Conservation (phyloP, 2,329 filamentous ascomycete genomes). For the Neofusicoccum kwambonambiense region DNA sequence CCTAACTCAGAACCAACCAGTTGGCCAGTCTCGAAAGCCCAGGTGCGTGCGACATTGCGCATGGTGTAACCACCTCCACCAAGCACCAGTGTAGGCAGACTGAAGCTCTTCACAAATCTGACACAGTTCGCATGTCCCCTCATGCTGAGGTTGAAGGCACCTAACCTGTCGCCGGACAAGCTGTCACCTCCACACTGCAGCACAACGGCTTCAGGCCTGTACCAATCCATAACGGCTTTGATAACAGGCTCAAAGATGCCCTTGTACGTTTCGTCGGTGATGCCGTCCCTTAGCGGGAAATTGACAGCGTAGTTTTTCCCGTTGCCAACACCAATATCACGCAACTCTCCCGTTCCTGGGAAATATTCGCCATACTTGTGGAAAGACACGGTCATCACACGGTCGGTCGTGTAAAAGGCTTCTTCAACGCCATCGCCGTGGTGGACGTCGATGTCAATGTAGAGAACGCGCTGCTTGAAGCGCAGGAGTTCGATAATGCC, state of each 20-base stretch:
- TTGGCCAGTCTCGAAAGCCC: constrained; percentile 69
- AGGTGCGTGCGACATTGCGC: constrained; percentile 63
- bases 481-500: constrained; percentile 64
- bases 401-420: constrained; percentile 69
- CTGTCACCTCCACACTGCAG: constrained; percentile 69
- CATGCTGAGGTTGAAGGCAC: constrained; percentile 71
- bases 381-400: constrained; percentile 70
- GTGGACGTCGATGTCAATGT: constrained; percentile 67
- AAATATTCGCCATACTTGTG: constrained; percentile 75
- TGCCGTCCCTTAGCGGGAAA: constrained; percentile 67
- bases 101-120: constrained; percentile 66
- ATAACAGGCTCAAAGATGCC: constrained; percentile 68
- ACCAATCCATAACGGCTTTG: constrained; percentile 67
- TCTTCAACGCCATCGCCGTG: constrained; percentile 70
- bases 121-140: constrained; percentile 69
- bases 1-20: constrained; percentile 81
- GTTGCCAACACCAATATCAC: constrained; percentile 65
- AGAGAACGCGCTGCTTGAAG: constrained; percentile 63
- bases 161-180: constrained; percentile 64
- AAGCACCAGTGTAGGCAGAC: constrained; percentile 63
- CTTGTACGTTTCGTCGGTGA: constrained; percentile 67
- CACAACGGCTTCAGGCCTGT: constrained; percentile 65
- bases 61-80: constrained; percentile 70
- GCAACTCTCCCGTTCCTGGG: constrained; percentile 66
- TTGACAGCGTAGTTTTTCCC: constrained; percentile 70